Evolutionary conservation across 108 stramenopile genomes (phyloP), one percentile per base, ranked within the genome.

Genomic region (Skeletonema menzelii): DNA sequence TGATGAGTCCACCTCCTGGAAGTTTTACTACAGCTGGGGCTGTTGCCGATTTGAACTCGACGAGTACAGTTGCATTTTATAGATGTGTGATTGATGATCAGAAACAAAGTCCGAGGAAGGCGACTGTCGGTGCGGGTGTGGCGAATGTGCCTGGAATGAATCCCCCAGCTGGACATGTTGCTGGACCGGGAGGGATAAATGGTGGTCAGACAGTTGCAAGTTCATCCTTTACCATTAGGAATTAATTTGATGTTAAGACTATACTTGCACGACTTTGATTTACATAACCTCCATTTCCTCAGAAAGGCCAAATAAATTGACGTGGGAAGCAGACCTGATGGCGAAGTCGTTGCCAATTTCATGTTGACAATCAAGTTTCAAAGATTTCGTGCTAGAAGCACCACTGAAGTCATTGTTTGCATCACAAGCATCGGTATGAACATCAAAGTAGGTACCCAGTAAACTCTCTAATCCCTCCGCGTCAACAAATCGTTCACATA

Each of bases 1-100:
- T 47, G 8, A 57, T 34, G 42, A 64, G 60, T 53, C 59, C 60
- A 14, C 27, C 22, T 5, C 56, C 56, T 0, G 66, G 44, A 19
- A 27, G 30, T 44, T 40, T 46, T 1, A 76, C 75, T n/a, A 73
- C 76, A 20, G 66, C 62, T 32, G 93, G 91, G 13, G 74, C 78
- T 1, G 87, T 94, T 12, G 89, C 89, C 3, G 91, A 94, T 76
- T 56, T 94, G 35, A 94, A 94, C 56, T 89, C 88, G 2, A 86
- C 91, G 20, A 86, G 85, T 26, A 75, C 60, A 27, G 78, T 89
- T 32, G 85, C 84, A 56, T 91, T 91, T 61, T 83, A 83, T 70
- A 87, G 91, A 22, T 91, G 91, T 65, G 77, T 81, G 13, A 85
- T 91, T 63, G 84, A 76, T 63, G 79, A 80, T 71, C 56, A 56